Percentiles rank a stretch among this genome's conserved stretches.
phyloP scores from a whole-genome alignment of 345 rosid genomes.

The Odontarrhena argentea region DNA sequence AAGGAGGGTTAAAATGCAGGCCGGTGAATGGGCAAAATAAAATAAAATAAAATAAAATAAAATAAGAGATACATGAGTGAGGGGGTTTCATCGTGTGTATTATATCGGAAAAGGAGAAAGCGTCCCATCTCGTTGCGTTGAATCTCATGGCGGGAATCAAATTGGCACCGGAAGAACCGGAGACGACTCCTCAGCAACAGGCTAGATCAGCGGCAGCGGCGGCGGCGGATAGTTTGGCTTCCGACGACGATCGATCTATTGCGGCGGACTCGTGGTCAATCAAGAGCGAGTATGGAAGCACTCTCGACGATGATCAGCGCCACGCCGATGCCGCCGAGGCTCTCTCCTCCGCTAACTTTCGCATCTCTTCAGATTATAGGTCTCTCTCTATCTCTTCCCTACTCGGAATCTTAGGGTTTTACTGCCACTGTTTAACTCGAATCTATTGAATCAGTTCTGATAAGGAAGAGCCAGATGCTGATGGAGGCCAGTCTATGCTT shows the following conservation, averaged over 20 bases:
- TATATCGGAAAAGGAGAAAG: too few relatives aligned
- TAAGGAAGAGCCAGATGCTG: conserved; percentile 88
- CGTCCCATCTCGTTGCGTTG: conserved; percentile 25
- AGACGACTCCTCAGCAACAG: conserved; percentile 49
- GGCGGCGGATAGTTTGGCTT: conserved; percentile 65
- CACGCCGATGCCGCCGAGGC: conserved; percentile 95
- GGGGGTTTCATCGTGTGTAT: too few relatives aligned
- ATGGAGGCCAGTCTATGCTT: conserved; percentile 75
- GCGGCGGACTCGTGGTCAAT: conserved; percentile 99
- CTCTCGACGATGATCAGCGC: conserved; percentile 97
- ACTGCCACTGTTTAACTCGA: neutral
- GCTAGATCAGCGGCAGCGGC: conserved; percentile 30
- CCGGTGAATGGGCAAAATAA: too few relatives aligned
- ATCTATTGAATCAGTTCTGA: conserved; percentile 63
- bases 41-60: too few relatives aligned
- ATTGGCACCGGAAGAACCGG: conserved; percentile 63
- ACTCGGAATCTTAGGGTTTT: conserved; percentile 30
- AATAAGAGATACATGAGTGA: too few relatives aligned
- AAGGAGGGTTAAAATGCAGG: too few relatives aligned
- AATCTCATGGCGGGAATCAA: conserved; percentile 65
- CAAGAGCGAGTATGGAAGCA: conserved; percentile 97
- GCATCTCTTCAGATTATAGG: conserved; percentile 83
- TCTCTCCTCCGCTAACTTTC: conserved; percentile 73
- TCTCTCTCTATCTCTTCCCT: conserved; percentile 17
- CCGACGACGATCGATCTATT: conserved; percentile 96